A percentile compares a stretch with the other conserved stretches of the same genome.
These are phyloP conservation scores for Phycomyces blakesleeanus DNA, from an alignment of 192 early-diverging fungal species.

Conservation along the genomic window DNA sequence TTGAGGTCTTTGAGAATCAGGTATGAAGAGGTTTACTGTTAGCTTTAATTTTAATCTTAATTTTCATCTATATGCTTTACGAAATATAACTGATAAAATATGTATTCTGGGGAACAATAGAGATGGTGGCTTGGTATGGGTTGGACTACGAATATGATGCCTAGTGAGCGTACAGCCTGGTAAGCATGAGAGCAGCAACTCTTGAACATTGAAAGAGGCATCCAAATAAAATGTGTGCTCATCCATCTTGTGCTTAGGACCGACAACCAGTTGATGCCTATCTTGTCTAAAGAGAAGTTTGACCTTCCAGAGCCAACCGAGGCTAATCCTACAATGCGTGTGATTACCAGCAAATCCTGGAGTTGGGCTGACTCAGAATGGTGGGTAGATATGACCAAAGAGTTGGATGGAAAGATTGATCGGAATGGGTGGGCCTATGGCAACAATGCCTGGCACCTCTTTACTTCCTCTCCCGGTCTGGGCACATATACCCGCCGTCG, in stretches of 20 bases:
- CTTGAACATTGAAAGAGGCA: neutral
- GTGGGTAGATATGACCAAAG: conserved; percentile 44
- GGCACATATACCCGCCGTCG: conserved; percentile 49
- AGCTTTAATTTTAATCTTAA: too few species aligned
- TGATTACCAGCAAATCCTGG: conserved; percentile 39
- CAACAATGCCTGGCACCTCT: conserved; percentile 53
- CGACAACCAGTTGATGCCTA: conserved; percentile 45
- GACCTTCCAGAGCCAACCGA: conserved; percentile 38
- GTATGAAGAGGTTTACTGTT: conserved; percentile 9
- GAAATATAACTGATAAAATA: neutral
- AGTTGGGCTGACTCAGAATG: conserved; percentile 49
- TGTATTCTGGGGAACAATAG: conserved; percentile 4
- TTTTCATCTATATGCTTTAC: too few species aligned
- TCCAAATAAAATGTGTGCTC: neutral
- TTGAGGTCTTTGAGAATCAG: conserved; percentile 37
- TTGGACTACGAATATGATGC: conserved; percentile 57
- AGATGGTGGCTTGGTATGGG: conserved; percentile 57
- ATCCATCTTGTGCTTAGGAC: conserved; percentile 32
- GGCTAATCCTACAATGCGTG: conserved; percentile 23
- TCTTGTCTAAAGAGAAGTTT: conserved; percentile 46
- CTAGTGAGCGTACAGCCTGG: conserved; percentile 51
- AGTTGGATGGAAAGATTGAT: conserved; percentile 31
- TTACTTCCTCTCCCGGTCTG: conserved; percentile 39
- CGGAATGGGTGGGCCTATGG: conserved; percentile 54
- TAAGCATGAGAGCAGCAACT: conserved; percentile 11